phyloP scores from a whole-genome alignment of 2,329 filamentous ascomycete genomes.

The Aspergillus sp. region DNA sequence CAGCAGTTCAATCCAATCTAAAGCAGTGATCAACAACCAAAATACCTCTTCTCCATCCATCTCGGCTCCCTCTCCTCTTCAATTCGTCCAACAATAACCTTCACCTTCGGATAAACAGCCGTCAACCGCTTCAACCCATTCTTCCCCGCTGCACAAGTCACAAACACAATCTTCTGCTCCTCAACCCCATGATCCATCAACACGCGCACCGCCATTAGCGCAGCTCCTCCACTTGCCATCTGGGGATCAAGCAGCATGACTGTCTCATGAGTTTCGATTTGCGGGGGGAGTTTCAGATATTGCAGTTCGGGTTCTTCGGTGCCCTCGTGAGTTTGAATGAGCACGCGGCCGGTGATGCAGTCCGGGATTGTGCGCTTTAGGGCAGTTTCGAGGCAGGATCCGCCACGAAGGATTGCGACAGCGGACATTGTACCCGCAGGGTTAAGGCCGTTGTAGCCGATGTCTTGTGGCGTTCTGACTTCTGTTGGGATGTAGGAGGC shows the following conservation, averaged over 20 bases:
- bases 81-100: conserved; percentile 76
- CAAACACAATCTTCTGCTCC: conserved; percentile 79
- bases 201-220: conserved; percentile 93
- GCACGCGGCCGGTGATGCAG: conserved; percentile 76
- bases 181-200: conserved; percentile 86
- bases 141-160: conserved; percentile 83
- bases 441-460: conserved; percentile 64
- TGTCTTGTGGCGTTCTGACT: conserved; percentile 65
- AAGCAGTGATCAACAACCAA: conserved; percentile 59
- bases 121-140: conserved; percentile 78
- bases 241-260: conserved; percentile 87
- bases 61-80: conserved; percentile 74
- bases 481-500: conserved; percentile 59
- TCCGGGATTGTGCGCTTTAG: conserved; percentile 87
- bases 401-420: conserved; percentile 81
- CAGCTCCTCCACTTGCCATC: conserved; percentile 82
- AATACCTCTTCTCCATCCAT: conserved; percentile 86
- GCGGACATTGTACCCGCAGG: conserved; percentile 71
- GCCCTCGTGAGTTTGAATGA: conserved; percentile 81
- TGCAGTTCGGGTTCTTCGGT: conserved; percentile 91
- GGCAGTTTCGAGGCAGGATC: conserved; percentile 79
- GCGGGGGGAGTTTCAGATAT: conserved; percentile 70
- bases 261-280: conserved; percentile 67
- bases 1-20: not conserved
- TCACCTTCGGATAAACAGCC: conserved; percentile 80